Base-by-base conservation (phyloP, 2,329 filamentous ascomycete genomes). In the Ophiostoma sp. region DNA sequence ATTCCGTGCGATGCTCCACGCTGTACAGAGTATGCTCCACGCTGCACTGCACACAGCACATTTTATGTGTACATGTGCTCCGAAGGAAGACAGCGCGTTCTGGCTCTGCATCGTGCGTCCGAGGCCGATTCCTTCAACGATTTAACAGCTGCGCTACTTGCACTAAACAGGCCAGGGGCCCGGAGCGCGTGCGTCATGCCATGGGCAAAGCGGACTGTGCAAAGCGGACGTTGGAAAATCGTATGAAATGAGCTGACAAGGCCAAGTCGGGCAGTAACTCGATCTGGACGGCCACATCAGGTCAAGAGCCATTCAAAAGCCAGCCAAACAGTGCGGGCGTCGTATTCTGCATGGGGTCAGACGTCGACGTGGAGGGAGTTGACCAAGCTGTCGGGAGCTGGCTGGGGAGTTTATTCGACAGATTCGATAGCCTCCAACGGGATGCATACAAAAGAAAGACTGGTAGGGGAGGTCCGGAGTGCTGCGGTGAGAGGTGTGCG, bases 351-450 rank as follows among this genome's bases (percentile, higher is more conserved):
- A 68, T 72, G 63, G 59, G 28, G 48, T 28, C 3, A 33, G 36
- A 45, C 33, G 7, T 28, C 42, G 15, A 28, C 33, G 28, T 25
- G 70, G 61, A 57, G 33, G 63, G 22, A 70, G 33, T 48, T 48
- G 69, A n/a, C 70, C 70, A 68, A 72, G 61, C 63, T 68, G 70
- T 68, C 70, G 70, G 70, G 70, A 64, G 69, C 42, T 28, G 25
- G 17, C 50, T 57, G 48, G 33, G 31, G 48, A 57, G 36, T 31
- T n/a, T 25, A 39, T 33, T 19, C 45, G 39, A n/a, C 39, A 66
- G 12, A 39, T 33, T 9, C 45, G 63, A 31, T 25, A 66, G 22
- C 11, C 15, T 28, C 63, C 63, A 66, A 66, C 36, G 19, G 25
- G 64, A 45, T 39, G 36, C 17, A 9, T n/a, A 22, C 11, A 19